Percentiles rank a stretch among this genome's conserved stretches.
Conservation (phyloP, 495 filamentous ascomycete species). For the Bryoglossum gracile region DNA sequence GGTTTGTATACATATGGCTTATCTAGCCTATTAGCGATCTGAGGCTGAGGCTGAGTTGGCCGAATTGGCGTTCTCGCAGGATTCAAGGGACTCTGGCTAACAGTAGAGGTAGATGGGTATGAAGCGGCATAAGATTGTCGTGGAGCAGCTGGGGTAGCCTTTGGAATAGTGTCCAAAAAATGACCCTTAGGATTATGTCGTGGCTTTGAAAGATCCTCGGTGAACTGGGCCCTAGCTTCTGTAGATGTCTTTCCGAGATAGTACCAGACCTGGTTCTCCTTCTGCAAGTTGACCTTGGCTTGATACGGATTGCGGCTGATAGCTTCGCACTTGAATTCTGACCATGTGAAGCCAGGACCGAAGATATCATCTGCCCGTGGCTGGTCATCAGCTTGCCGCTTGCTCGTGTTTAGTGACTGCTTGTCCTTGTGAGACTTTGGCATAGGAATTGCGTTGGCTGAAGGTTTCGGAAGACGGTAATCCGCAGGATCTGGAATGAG, state of each 20-base stretch:
- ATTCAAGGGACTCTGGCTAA: constrained; percentile 20
- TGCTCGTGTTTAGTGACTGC: constrained; percentile 48
- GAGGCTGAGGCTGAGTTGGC: neutral
- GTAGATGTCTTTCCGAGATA: constrained; percentile 85
- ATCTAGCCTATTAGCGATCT: constrained; percentile 24
- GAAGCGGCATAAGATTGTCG: constrained; percentile 30
- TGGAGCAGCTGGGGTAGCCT: constrained; percentile 33
- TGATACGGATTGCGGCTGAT: constrained; percentile 43
- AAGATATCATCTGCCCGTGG: constrained; percentile 65
- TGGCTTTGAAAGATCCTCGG: constrained; percentile 60
- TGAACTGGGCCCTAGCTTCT: constrained; percentile 88
- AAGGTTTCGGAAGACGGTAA: constrained; percentile 55
- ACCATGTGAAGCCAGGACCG: constrained; percentile 63
- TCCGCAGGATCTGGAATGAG: constrained; percentile 58
- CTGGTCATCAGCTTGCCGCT: constrained; percentile 48
- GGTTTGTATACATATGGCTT: constrained; percentile 52
- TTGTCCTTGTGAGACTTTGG: constrained; percentile 47
- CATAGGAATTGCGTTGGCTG: constrained; percentile 48
- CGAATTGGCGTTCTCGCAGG: constrained; percentile 6
- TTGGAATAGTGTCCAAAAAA: constrained; percentile 55
- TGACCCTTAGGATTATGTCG: constrained; percentile 50
- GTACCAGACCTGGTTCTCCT: constrained; percentile 74
- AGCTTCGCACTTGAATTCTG: constrained; percentile 65
- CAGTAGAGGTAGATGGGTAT: constrained; percentile 17
- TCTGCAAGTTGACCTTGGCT: constrained; percentile 56